Conservation (phyloP, 1,284 basidiomycete genomes). For the Ganoderma meredithae region DNA sequence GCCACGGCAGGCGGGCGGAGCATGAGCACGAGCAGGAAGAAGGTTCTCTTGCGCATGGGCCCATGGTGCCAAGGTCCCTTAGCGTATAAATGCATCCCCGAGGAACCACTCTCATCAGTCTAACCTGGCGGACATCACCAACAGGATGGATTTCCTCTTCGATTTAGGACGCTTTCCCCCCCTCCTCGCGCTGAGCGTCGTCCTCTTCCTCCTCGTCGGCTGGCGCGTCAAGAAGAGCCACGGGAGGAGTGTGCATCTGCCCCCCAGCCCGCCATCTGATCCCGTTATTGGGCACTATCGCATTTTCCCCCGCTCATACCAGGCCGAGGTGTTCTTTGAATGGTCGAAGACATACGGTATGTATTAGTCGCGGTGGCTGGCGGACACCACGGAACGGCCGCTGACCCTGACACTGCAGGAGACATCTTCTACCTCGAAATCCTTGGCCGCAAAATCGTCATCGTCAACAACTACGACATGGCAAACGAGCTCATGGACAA, state of each 20-base stretch:
- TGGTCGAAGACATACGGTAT: conserved; percentile 33
- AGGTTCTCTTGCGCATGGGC: not conserved
- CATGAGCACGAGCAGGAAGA: not conserved
- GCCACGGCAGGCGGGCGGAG: not conserved
- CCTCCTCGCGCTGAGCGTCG: conserved; percentile 20
- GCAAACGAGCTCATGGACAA: conserved; percentile 49
- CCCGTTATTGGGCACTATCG: conserved; percentile 34
- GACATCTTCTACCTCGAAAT: conserved; percentile 46
- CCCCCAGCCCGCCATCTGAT: conserved; percentile 33
- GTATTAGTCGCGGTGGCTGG: not conserved
- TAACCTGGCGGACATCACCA: not conserved
- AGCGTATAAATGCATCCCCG: not conserved
- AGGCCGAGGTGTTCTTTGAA: conserved; percentile 27
- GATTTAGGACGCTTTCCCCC: conserved; percentile 1
- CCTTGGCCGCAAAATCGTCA: conserved; percentile 43
- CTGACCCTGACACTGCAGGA: conserved; percentile 16
- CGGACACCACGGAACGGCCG: not conserved
- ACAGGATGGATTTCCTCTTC: conserved; percentile 9
- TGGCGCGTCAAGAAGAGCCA: conserved; percentile 19
- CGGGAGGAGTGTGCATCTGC: conserved; percentile 21
- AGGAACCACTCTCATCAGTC: not conserved
- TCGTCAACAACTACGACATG: conserved; percentile 44
- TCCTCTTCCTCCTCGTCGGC: conserved; percentile 17
- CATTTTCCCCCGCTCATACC: conserved; percentile 29
- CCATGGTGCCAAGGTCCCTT: not conserved